Evolutionary conservation across 331 rosid species (phyloP).

Genomic region (Rhamnella rubrinervis): DNA sequence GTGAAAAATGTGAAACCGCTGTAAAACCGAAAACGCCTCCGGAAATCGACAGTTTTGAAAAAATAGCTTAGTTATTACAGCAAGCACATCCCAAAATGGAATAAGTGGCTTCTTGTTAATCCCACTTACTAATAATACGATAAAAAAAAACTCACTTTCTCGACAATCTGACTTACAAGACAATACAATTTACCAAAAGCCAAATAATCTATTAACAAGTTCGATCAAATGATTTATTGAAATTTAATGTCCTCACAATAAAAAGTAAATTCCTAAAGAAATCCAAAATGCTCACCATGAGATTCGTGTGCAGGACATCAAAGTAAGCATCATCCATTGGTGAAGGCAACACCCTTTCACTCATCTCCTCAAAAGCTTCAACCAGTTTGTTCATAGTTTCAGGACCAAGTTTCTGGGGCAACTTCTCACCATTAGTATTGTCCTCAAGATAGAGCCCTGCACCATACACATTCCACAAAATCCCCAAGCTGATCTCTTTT

Average conservation of each 20-base stretch:
- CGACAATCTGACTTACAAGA: constrained; percentile 24
- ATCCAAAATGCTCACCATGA: too few relatives aligned
- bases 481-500: constrained; percentile 28
- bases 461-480: constrained; percentile 24
- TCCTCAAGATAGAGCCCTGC: constrained; percentile 55
- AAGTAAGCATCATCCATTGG: constrained; percentile 57
- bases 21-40: too few relatives aligned
- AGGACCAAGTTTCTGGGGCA: constrained; percentile 65
- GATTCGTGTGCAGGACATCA: too few relatives aligned
- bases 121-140: background rate
- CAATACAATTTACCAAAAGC: too few relatives aligned
- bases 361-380: constrained; percentile 66
- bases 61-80: too few relatives aligned
- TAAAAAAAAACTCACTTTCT: background rate
- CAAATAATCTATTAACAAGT: too few relatives aligned
- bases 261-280: too few relatives aligned
- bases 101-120: constrained; percentile 64
- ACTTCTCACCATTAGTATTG: constrained; percentile 69
- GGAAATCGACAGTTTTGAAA: too few relatives aligned
- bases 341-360: constrained; percentile 51
- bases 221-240: too few relatives aligned
- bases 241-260: too few relatives aligned
- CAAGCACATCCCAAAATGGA: constrained; percentile 77
- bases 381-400: constrained; percentile 58
- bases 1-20: too few relatives aligned